phyloP scores from a whole-genome alignment of 768 basidiomycete species.

The Suillus subaureus region DNA sequence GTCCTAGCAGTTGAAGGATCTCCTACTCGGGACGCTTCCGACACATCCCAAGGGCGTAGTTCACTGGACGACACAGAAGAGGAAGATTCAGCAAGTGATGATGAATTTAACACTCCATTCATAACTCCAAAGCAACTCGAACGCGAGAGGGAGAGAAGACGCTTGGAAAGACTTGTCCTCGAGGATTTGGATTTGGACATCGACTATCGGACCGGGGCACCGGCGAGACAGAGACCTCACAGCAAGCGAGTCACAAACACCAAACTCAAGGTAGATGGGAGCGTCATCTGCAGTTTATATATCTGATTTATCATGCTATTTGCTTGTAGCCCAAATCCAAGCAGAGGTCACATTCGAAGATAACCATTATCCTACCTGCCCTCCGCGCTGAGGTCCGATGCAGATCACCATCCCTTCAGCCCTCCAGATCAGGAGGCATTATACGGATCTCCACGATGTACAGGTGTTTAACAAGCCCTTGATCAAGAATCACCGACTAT shows the following conservation, averaged over 20 bases:
- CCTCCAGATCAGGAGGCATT: constrained; percentile 67
- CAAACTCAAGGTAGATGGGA: constrained; percentile 21
- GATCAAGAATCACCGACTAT: constrained; percentile 22
- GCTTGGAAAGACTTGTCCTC: constrained; percentile 53
- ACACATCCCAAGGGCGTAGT: not conserved
- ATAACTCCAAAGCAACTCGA: constrained; percentile 18
- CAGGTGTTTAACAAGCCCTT: constrained; percentile 36
- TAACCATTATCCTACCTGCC: constrained; percentile 7
- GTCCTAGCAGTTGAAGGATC: constrained; percentile 28
- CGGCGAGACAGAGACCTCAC: constrained; percentile 12
- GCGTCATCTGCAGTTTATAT: not conserved
- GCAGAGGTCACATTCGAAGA: not conserved
- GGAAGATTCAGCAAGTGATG: constrained; percentile 17
- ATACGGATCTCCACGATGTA: constrained; percentile 61
- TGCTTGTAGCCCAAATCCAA: constrained; percentile 2
- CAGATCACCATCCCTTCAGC: constrained; percentile 51
- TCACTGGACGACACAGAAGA: constrained; percentile 9
- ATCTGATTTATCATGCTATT: constrained; percentile 1
- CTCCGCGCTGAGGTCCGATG: constrained; percentile 71
- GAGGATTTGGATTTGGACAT: constrained; percentile 60
- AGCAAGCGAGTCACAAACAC: constrained; percentile 7
- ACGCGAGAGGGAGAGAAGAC: constrained; percentile 41
- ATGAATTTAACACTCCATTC: constrained; percentile 29
- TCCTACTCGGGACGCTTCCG: constrained; percentile 9
- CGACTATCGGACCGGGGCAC: constrained; percentile 39